Base-by-base conservation (phyloP, 1,284 basidiomycete genomes). In the Ustilago curta region DNA sequence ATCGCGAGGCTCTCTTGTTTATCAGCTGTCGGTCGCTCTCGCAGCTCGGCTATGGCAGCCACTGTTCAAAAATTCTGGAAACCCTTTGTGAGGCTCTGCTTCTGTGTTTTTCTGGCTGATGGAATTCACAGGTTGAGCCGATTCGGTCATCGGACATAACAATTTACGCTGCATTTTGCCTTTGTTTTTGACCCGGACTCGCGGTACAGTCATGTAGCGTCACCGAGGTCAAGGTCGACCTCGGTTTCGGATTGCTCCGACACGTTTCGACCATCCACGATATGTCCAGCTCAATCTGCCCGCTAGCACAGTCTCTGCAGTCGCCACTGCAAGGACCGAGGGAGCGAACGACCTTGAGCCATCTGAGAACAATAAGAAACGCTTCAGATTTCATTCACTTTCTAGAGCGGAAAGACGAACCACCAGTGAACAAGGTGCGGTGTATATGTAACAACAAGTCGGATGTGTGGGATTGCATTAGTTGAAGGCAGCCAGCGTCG, bases 401-500 rank as follows among this genome's bases (percentile, higher is more conserved):
- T 59, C 32, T 49, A 8, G 2, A 31, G 47, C 56, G 35, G 39
- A 8, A 12, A 32, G 27, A 47, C 35, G 23, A n/a, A 21, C 21
- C 51, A 7, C 23, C 43, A 62, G 16, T 48, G 52, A 32, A 62
- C 37, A 21, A 25, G 27, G 37, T 21, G 21, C 23, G 8, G 37
- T 37, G 47, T 37, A 43, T 27, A 42, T 0, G 21, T 25, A 35
- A 29, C n/a, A 44, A 35, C 25, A 12, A 43, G 44, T 31, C 35
- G 37, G 43, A 43, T 29, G 27, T 29, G 27, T 37, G 27, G 29
- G 23, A 19, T 37, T 31, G 27, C 27, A 23, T 61, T 52, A 74
- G 62, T 61, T 62, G 56, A 69, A 72, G 25, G 69, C 58, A 8
- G 69, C 69, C 50, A 76, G 39, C 31, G 64, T 60, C 35, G 74